phyloP scores from a whole-genome alignment of 441 rosid species.

The Aquilaria agallochum region DNA sequence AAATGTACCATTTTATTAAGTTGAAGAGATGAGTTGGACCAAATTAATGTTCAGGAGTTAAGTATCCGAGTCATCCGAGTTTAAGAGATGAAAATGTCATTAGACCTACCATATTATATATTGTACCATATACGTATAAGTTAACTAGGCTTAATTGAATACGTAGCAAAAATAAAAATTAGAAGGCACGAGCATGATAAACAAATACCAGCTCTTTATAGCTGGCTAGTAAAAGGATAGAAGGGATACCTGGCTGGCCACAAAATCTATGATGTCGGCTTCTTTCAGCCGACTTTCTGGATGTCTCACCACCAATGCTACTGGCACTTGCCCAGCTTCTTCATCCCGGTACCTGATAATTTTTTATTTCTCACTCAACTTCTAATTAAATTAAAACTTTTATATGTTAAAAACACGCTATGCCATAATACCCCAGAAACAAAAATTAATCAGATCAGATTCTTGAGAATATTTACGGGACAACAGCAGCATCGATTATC shows the following conservation, averaged over 20 bases:
- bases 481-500: constrained; percentile 37
- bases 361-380: background rate
- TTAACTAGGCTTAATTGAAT: too few relatives aligned
- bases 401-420: background rate
- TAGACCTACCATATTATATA: too few relatives aligned
- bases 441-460: background rate
- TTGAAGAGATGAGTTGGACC: too few relatives aligned
- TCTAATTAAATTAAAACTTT: background rate
- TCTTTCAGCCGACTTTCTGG: constrained; percentile 18
- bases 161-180: too few relatives aligned
- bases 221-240: too few relatives aligned
- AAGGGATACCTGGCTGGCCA: constrained; percentile 28
- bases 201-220: too few relatives aligned
- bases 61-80: too few relatives aligned
- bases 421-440: background rate
- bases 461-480: constrained; percentile 20
- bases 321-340: constrained; percentile 36
- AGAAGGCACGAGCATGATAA: too few relatives aligned
- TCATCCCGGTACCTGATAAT: constrained; percentile 37
- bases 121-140: too few relatives aligned
- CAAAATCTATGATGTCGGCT: constrained; percentile 27
- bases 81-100: too few relatives aligned
- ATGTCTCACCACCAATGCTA: constrained; percentile 40
- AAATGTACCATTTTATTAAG: too few relatives aligned
- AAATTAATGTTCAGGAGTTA: too few relatives aligned